These are phyloP conservation scores for Gossypium lobatum DNA, from an alignment of 441 rosid species.

Conservation along the genomic window DNA sequence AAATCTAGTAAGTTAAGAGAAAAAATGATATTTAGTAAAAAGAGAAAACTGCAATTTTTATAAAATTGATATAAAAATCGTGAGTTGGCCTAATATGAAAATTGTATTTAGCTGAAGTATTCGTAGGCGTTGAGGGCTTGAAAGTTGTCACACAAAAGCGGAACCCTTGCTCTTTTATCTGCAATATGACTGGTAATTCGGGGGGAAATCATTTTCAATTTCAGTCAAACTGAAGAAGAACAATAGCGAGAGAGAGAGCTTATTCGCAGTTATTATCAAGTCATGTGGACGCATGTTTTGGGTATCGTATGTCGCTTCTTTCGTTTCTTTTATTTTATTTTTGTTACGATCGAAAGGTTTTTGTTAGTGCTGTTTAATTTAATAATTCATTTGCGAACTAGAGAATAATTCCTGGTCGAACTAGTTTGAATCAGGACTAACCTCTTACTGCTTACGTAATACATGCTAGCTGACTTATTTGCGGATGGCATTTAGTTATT, in stretches of 20 bases:
- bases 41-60: no score
- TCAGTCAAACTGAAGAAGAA: neutral
- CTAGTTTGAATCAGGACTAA: neutral
- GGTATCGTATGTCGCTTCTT: slow-evolving; percentile 55
- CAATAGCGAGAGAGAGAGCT: neutral
- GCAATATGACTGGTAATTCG: neutral
- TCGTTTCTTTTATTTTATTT: neutral
- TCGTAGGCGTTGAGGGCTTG: neutral
- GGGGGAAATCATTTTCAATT: neutral
- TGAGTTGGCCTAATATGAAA: no score
- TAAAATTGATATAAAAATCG: no score
- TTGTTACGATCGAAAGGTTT: neutral
- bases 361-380: neutral
- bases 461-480: neutral
- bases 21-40: no score
- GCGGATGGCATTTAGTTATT: neutral
- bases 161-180: slow-evolving; percentile 4
- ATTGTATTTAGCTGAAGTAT: no score
- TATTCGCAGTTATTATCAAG: slow-evolving; percentile 20
- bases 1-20: no score
- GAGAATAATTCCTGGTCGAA: neutral
- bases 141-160: neutral
- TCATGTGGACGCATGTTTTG: slow-evolving; percentile 96
- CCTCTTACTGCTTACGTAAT: neutral
- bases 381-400: neutral